These are phyloP conservation scores for Arabidopsis suecica DNA, from an alignment of 345 rosid genomes.

Conservation along the genomic window DNA sequence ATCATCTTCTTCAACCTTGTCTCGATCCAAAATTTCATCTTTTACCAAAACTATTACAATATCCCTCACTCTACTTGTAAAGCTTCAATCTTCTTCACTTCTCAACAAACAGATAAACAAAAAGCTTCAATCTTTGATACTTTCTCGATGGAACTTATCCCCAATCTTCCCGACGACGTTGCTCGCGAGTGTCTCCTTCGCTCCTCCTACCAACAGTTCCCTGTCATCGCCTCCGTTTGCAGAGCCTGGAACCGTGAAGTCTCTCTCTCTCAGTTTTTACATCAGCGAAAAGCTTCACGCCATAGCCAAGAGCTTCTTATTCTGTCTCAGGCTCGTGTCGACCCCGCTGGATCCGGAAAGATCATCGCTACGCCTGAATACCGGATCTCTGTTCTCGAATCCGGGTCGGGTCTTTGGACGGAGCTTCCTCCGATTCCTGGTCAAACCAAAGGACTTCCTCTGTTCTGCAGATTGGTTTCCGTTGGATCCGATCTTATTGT, in stretches of 20 bases:
- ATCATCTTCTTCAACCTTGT: conserved; percentile 36
- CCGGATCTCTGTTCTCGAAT: conserved; percentile 55
- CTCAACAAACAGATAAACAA: neutral
- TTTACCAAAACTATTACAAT: conserved; percentile 10
- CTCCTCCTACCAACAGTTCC: conserved; percentile 50
- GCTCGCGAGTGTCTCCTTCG: conserved; percentile 70
- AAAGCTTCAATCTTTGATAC: neutral
- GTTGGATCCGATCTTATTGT: conserved; percentile 71
- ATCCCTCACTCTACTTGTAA: neutral
- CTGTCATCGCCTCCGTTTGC: conserved; percentile 54
- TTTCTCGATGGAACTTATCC: conserved; percentile 62
- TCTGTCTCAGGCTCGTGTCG: conserved; percentile 61
- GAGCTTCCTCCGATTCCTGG: conserved; percentile 65
- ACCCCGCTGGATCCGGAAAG: conserved; percentile 40
- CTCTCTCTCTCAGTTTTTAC: conserved; percentile 53
- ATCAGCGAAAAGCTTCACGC: conserved; percentile 40
- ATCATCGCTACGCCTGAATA: conserved; percentile 42
- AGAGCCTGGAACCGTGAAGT: conserved; percentile 67
- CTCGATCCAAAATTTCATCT: conserved; percentile 19
- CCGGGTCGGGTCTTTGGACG: conserved; percentile 59
- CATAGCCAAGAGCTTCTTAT: conserved; percentile 58
- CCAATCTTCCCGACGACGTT: conserved; percentile 64
- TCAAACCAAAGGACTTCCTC: conserved; percentile 55
- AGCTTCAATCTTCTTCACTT: neutral
- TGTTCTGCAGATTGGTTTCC: conserved; percentile 64